A percentile compares a stretch with the other conserved stretches of the same genome.
Evolutionary conservation across 345 rosid genomes (phyloP).

Genomic region (Eucalyptus brandiana): DNA sequence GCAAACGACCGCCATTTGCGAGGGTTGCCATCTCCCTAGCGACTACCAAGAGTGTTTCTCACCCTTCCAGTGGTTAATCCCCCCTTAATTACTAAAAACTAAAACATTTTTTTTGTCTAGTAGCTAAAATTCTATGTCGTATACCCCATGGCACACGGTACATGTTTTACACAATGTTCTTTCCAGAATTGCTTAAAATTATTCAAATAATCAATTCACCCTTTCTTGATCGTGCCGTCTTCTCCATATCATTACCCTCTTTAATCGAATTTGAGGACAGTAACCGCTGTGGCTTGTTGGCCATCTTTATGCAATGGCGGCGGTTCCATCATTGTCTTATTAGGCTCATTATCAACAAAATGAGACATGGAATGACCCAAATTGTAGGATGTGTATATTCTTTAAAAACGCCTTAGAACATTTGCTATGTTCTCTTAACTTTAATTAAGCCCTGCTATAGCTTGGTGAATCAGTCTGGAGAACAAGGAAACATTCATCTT

Average conservation of each 20-base stretch:
- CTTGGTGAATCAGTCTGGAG: neutral
- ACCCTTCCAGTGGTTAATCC: neutral
- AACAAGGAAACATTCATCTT: neutral
- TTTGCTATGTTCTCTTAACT: neutral
- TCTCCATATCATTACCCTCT: neutral
- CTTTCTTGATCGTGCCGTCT: neutral
- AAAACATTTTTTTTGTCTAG: neutral
- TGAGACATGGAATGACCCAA: neutral
- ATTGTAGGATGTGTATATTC: neutral
- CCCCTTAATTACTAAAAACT: neutral
- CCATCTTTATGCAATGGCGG: neutral
- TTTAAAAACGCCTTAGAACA: neutral
- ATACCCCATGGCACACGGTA: neutral
- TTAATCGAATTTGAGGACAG: neutral
- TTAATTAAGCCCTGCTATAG: neutral
- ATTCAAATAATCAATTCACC: no score
- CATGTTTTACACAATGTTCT: no score
- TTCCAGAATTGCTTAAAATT: neutral
- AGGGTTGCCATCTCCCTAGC: neutral
- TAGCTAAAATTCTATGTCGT: neutral
- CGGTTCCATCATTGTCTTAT: neutral
- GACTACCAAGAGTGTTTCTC: neutral
- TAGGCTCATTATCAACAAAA: neutral
- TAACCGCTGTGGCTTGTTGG: neutral
- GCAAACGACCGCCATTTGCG: neutral